Conservation (phyloP, 2,329 filamentous ascomycete genomes). For the Aquanectria penicillioides region DNA sequence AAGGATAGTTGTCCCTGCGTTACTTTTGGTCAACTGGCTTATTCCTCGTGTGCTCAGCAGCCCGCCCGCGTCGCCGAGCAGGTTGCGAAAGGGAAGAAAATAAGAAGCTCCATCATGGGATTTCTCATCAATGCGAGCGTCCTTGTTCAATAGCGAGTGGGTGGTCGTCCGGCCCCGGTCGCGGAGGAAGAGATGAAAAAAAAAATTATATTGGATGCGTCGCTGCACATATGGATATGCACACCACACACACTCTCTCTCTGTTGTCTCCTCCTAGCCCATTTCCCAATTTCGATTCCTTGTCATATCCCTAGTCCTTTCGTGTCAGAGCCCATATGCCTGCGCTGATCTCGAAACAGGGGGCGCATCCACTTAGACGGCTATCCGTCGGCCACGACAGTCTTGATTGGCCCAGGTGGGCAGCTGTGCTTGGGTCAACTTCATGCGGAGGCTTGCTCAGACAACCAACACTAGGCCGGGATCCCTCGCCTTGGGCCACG, state of each 20-base stretch:
- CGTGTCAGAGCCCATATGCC: slow-evolving; percentile 13
- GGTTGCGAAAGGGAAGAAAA: too few relatives aligned
- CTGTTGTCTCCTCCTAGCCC: neutral
- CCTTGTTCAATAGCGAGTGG: too few relatives aligned
- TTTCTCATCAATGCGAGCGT: too few relatives aligned
- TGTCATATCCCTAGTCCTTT: neutral
- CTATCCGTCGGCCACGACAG: slow-evolving; percentile 23
- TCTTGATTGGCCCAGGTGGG: slow-evolving; percentile 31
- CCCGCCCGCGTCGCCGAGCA: too few relatives aligned
- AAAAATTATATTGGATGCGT: too few relatives aligned
- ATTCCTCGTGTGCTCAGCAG: too few relatives aligned
- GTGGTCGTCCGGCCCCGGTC: too few relatives aligned
- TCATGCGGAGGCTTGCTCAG: slow-evolving; percentile 39
- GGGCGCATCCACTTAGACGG: slow-evolving; percentile 30
- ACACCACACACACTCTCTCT: neutral
- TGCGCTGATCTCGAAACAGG: slow-evolving; percentile 41
- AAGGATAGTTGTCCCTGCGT: slow-evolving; percentile 7
- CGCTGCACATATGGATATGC: too few relatives aligned
- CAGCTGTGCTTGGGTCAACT: slow-evolving; percentile 19
- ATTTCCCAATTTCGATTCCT: too few relatives aligned
- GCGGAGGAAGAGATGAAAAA: too few relatives aligned
- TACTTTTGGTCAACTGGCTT: neutral
- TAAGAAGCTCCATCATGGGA: too few relatives aligned
- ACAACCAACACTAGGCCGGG: slow-evolving; percentile 22
- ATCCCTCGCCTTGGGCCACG: slow-evolving; percentile 33